Conservation (phyloP, 768 basidiomycete species). For the Terana coerulea region DNA sequence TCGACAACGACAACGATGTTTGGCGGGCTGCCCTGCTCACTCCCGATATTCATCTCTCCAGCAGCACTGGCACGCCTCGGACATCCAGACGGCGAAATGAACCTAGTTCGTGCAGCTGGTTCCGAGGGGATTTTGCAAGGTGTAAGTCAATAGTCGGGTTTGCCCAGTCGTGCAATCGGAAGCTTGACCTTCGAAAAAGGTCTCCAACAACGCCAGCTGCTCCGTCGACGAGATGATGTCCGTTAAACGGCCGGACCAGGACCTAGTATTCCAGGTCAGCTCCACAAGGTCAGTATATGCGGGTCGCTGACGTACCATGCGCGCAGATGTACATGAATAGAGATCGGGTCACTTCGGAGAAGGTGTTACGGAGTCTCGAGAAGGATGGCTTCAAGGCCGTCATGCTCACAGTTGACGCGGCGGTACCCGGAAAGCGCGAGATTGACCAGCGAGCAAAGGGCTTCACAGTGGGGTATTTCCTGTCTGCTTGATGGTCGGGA, state of each 20-base stretch:
- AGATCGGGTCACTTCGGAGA: constrained; percentile 36
- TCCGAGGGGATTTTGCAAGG: constrained; percentile 41
- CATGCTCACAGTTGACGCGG: constrained; percentile 47
- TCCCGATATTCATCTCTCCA: constrained; percentile 40
- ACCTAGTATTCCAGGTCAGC: constrained; percentile 29
- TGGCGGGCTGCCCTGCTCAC: constrained; percentile 19
- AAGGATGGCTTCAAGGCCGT: constrained; percentile 40
- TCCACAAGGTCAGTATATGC: neutral
- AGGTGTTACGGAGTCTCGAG: constrained; percentile 34
- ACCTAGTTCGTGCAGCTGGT: constrained; percentile 40
- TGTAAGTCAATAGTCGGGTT: constrained; percentile 35
- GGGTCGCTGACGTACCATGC: neutral
- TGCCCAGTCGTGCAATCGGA: too few species aligned
- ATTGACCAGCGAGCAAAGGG: constrained; percentile 30
- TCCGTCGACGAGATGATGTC: constrained; percentile 28
- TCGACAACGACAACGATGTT: constrained; percentile 22
- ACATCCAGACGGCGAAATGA: constrained; percentile 48
- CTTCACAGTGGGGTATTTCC: constrained; percentile 14
- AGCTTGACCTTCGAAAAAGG: constrained; percentile 14
- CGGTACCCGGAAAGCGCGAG: constrained; percentile 41
- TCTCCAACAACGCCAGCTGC: constrained; percentile 33
- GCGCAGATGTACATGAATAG: constrained; percentile 44
- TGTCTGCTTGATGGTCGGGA: neutral
- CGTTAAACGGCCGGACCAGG: constrained; percentile 24
- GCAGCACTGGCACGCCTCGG: constrained; percentile 39